Conservation (phyloP, 73 alveolate species). For the Tetrahymena borealis region DNA sequence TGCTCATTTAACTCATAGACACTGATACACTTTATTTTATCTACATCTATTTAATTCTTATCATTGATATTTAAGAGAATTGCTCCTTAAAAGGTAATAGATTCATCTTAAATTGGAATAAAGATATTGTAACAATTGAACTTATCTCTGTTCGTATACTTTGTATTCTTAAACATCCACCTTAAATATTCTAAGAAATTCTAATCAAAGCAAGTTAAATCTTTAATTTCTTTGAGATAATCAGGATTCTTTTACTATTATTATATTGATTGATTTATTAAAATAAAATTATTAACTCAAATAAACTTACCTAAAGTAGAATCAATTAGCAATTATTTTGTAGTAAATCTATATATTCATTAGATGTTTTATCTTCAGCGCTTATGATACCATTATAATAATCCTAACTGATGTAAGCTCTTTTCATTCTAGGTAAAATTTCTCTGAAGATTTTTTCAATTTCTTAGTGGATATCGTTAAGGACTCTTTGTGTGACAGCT, state of each 20-base stretch:
- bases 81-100: not conserved
- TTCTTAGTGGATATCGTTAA: not conserved
- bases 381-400: not conserved
- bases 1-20: not conserved
- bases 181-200: not conserved
- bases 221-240: not conserved
- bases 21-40: not conserved
- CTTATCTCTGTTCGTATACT: not conserved
- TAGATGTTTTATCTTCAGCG: not conserved
- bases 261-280: not conserved
- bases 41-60: not conserved
- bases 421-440: not conserved
- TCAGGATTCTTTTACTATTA: not conserved
- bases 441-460: not conserved
- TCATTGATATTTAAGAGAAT: not conserved
- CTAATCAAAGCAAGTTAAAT: not conserved
- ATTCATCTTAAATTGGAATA: not conserved
- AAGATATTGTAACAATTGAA: not conserved
- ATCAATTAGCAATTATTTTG: not conserved
- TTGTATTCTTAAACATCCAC: not conserved
- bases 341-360: not conserved
- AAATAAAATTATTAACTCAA: not conserved
- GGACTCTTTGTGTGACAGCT: not conserved
- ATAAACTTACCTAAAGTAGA: not conserved
- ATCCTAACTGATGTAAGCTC: not conserved